phyloP scores from a whole-genome alignment of 2,329 filamentous ascomycete genomes.

The Metarhizium robertsii region DNA sequence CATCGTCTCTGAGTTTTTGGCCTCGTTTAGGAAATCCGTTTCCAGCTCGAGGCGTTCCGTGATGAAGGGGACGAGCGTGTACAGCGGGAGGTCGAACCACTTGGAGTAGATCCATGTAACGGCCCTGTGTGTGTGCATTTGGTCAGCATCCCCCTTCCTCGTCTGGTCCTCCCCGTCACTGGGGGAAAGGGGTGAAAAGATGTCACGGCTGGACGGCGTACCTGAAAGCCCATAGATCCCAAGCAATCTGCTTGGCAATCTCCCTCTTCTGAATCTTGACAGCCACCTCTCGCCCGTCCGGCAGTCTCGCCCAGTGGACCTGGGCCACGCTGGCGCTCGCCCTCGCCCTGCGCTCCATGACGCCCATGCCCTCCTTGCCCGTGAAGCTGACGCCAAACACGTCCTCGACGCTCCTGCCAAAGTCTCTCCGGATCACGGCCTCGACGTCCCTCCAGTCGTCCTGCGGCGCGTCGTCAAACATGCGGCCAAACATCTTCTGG shows the following conservation, averaged over 20 bases:
- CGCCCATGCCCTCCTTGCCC: constrained; percentile 56
- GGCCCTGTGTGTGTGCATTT: constrained; percentile 40
- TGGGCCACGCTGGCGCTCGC: constrained; percentile 90
- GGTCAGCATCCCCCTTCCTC: background rate
- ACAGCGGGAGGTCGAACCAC: constrained; percentile 89
- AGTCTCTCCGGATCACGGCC: constrained; percentile 78
- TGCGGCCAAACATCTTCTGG: constrained; percentile 87
- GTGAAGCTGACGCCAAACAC: constrained; percentile 85
- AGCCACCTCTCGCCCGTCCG: constrained; percentile 84
- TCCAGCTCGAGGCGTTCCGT: constrained; percentile 85
- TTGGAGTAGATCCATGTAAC: constrained; percentile 75
- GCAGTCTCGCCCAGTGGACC: constrained; percentile 84
- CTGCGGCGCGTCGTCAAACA: constrained; percentile 98
- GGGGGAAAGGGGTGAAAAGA: background rate
- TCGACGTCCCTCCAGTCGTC: constrained; percentile 82
- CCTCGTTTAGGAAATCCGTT: constrained; percentile 91
- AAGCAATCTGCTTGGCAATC: constrained; percentile 81
- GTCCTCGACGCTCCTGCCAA: constrained; percentile 77
- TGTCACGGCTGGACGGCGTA: constrained; percentile 27
- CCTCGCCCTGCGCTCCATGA: constrained; percentile 51
- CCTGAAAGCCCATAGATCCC: constrained; percentile 96
- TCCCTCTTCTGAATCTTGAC: constrained; percentile 96
- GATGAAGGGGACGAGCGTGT: constrained; percentile 85
- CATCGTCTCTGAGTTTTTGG: constrained; percentile 81
- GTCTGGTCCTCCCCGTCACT: no score